phyloP scores from a whole-genome alignment of 768 basidiomycete species.

The Trametes cingulata region DNA sequence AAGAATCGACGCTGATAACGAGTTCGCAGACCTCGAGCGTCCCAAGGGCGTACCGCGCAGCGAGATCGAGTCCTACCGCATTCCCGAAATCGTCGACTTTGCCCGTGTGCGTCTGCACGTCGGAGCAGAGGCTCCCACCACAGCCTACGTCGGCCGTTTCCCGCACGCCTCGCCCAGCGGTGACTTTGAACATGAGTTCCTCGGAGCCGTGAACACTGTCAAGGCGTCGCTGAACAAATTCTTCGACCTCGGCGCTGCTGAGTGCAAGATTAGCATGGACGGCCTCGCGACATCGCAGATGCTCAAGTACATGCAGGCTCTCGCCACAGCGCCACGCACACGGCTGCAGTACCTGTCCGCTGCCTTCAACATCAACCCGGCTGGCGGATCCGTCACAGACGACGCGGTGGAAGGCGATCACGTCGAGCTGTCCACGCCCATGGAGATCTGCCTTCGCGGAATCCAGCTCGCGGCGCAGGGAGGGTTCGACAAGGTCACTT shows the following conservation, averaged over 20 bases:
- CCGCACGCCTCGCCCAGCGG: not conserved
- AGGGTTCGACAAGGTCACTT: conserved; percentile 7
- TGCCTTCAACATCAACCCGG: conserved; percentile 1
- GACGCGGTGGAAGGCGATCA: too few relatives aligned
- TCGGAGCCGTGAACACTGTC: too few relatives aligned
- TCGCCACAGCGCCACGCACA: not conserved
- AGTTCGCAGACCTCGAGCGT: not conserved
- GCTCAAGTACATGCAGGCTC: not conserved
- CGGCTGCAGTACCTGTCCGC: conserved; percentile 5
- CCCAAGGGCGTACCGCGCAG: not conserved
- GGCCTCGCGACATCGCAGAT: not conserved
- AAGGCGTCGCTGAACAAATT: not conserved
- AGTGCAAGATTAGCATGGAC: conserved; percentile 6
- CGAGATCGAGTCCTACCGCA: conserved; percentile 5
- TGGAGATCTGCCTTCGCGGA: not conserved
- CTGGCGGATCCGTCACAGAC: too few relatives aligned
- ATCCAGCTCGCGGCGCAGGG: not conserved
- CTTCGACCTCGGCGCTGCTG: conserved; percentile 1
- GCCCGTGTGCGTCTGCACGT: not conserved
- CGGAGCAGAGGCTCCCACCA: not conserved
- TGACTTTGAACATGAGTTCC: too few relatives aligned
- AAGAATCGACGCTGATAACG: too few relatives aligned
- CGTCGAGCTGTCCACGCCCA: not conserved
- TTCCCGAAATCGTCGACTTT: not conserved
- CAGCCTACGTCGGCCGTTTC: not conserved